A percentile compares a stretch with the other conserved stretches of the same genome.
Evolutionary conservation across 495 filamentous ascomycete genomes (phyloP).

Genomic region (Neurospora sp.): DNA sequence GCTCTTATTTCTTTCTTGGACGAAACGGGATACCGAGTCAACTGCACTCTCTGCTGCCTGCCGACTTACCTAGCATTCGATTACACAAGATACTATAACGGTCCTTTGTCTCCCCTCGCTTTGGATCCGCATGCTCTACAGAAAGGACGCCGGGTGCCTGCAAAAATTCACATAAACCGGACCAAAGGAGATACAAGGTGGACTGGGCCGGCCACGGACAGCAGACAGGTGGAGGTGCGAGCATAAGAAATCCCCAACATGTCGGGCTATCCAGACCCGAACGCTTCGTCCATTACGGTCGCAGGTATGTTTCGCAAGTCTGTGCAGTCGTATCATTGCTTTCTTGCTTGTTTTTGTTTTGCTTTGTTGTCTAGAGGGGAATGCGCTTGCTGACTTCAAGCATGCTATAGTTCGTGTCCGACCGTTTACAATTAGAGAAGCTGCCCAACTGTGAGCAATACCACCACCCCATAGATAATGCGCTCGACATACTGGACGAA

Average conservation of each 20-base stretch:
- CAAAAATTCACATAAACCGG: neutral
- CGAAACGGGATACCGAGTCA: neutral
- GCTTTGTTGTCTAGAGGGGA: neutral
- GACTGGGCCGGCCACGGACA: neutral
- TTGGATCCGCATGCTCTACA: neutral
- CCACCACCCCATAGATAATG: neutral
- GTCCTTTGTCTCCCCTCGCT: neutral
- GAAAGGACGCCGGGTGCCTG: neutral
- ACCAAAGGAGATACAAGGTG: neutral
- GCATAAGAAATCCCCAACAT: constrained; percentile 10
- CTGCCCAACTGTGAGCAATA: constrained; percentile 48
- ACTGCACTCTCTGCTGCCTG: neutral
- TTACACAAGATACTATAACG: neutral
- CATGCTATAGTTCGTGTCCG: constrained; percentile 68
- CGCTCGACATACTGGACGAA: neutral
- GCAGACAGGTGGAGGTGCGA: constrained; percentile 1
- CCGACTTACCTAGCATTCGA: neutral
- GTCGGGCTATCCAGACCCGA: constrained; percentile 23
- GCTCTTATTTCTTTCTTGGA: neutral
- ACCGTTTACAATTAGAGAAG: constrained; percentile 78
- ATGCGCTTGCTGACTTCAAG: constrained; percentile 4
- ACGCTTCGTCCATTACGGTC: constrained; percentile 49
- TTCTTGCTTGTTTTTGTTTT: neutral
- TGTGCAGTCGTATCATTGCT: neutral
- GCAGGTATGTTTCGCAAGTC: constrained; percentile 33